A percentile compares a stretch with the other conserved stretches of the same genome.
Conservation (phyloP, 2,329 filamentous ascomycete genomes). For the Venturiaceae sp. region DNA sequence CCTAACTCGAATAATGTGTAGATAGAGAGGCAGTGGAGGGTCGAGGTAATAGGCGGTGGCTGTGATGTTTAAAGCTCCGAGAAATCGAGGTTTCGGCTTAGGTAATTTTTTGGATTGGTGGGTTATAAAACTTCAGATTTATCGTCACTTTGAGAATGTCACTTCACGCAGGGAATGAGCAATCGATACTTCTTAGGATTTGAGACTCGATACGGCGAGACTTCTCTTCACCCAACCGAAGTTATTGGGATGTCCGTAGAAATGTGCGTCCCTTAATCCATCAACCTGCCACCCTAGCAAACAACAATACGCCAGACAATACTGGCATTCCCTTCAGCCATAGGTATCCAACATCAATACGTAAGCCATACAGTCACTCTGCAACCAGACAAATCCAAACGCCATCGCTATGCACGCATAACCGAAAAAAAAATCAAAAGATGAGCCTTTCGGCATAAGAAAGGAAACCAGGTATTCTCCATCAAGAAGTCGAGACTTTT, state of each 20-base stretch:
- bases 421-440: not conserved
- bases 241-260: too few relatives aligned
- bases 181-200: not conserved
- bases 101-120: not conserved
- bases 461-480: not conserved
- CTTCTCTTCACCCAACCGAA: too few relatives aligned
- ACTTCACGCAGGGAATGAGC: too few relatives aligned
- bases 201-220: not conserved
- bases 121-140: not conserved
- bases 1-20: not conserved
- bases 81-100: not conserved
- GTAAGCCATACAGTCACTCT: not conserved
- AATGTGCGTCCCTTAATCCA: too few relatives aligned
- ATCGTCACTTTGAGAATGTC: not conserved
- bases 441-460: not conserved
- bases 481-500: too few relatives aligned
- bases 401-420: not conserved
- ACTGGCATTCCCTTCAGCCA: not conserved
- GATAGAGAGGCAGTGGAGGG: not conserved
- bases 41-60: not conserved
- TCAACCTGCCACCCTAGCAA: not conserved
- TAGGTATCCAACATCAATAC: conserved; percentile 1
- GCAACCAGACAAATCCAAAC: not conserved
- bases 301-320: not conserved
- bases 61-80: not conserved